These are phyloP conservation scores for Singerocomus rubriflavus DNA, from an alignment of 1,284 basidiomycete species.

Conservation along the genomic window DNA sequence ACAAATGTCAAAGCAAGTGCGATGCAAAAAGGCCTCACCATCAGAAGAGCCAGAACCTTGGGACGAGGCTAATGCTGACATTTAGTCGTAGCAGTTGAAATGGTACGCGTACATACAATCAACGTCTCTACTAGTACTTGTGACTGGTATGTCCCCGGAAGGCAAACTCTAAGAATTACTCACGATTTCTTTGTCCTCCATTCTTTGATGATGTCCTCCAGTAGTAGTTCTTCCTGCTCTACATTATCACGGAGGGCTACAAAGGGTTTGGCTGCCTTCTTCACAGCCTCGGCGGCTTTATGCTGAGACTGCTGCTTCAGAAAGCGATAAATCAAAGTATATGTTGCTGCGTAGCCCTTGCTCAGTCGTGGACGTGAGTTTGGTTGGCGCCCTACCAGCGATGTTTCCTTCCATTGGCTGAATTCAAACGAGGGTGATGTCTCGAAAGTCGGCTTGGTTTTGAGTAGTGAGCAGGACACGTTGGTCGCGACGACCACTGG, in stretches of 20 bases:
- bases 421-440: background rate
- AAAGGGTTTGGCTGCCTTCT: slow-evolving; percentile 59
- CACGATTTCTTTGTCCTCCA: slow-evolving; percentile 47
- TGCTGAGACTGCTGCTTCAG: slow-evolving; percentile 56
- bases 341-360: slow-evolving; percentile 49
- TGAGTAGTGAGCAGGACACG: background rate
- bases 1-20: background rate
- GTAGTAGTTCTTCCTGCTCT: slow-evolving; percentile 43
- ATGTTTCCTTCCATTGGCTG: slow-evolving; percentile 45
- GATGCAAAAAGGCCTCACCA: slow-evolving; percentile 12
- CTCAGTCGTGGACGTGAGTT: slow-evolving; percentile 12
- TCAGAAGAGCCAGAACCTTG: slow-evolving; percentile 25
- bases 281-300: slow-evolving; percentile 64
- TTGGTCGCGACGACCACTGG: background rate
- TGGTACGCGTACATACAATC: slow-evolving; percentile 31
- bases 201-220: slow-evolving; percentile 60
- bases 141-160: slow-evolving; percentile 3
- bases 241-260: slow-evolving; percentile 56
- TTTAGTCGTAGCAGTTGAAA: slow-evolving; percentile 14
- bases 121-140: slow-evolving; percentile 18
- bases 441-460: background rate
- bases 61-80: slow-evolving; percentile 20
- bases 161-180: slow-evolving; percentile 7
- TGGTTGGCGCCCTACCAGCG: slow-evolving; percentile 38
- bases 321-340: slow-evolving; percentile 72